phyloP scores from a whole-genome alignment of 306 rosid genomes.

The Lathyrus tuberosus region DNA sequence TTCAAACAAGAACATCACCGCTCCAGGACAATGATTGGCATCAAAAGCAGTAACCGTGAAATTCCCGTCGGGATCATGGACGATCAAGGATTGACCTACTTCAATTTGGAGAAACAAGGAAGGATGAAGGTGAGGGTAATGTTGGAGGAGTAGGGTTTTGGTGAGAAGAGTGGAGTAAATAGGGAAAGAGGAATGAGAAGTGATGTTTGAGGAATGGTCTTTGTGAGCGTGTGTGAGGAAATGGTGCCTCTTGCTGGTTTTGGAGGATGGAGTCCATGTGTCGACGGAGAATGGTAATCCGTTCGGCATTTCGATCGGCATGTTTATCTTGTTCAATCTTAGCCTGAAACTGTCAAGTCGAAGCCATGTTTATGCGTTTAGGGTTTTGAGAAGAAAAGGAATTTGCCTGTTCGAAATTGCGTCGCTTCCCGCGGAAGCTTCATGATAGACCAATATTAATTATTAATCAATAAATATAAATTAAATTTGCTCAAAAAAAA shows the following conservation, averaged over 20 bases:
- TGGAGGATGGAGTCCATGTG: conserved; percentile 65
- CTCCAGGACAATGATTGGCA: conserved; percentile 87
- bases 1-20: conserved; percentile 85
- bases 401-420: neutral
- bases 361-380: neutral
- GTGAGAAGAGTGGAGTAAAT: conserved; percentile 67
- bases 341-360: too few species aligned
- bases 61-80: conserved; percentile 61
- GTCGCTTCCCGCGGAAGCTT: conserved; percentile 40
- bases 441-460: neutral
- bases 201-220: conserved; percentile 67
- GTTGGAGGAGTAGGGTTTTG: conserved; percentile 59
- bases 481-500: too few species aligned
- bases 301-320: conserved; percentile 78
- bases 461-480: too few species aligned
- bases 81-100: conserved; percentile 50
- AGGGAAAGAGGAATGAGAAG: conserved; percentile 57
- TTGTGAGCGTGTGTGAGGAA: conserved; percentile 85
- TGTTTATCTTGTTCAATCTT: neutral
- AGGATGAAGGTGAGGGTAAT: conserved; percentile 55
- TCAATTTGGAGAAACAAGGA: conserved; percentile 59
- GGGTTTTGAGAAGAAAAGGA: neutral
- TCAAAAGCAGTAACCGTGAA: conserved; percentile 72
- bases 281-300: conserved; percentile 88
- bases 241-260: conserved; percentile 58